phyloP scores from a whole-genome alignment of 1,284 basidiomycete species.

The Lignosus rhinocerotis region DNA sequence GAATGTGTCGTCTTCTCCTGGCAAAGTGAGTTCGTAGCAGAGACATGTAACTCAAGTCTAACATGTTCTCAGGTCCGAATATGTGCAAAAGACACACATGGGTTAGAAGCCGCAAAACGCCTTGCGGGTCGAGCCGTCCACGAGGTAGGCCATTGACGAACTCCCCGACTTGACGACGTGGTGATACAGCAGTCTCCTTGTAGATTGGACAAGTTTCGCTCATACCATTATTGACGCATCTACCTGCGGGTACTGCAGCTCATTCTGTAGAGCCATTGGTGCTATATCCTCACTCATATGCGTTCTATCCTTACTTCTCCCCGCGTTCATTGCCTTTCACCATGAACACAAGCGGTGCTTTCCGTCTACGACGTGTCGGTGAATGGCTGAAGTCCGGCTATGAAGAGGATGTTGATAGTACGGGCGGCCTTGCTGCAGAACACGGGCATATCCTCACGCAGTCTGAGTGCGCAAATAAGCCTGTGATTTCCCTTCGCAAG shows the following conservation, averaged over 20 bases:
- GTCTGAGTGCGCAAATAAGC: slow-evolving; percentile 36
- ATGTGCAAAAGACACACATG: slow-evolving; percentile 43
- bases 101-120: slow-evolving; percentile 49
- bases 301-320: slow-evolving; percentile 64
- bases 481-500: neutral
- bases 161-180: neutral
- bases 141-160: slow-evolving; percentile 42
- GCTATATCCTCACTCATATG: slow-evolving; percentile 43
- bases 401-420: slow-evolving; percentile 37
- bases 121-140: slow-evolving; percentile 51
- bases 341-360: slow-evolving; percentile 44
- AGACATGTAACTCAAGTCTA: neutral
- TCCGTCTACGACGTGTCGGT: slow-evolving; percentile 59
- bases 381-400: slow-evolving; percentile 50
- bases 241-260: slow-evolving; percentile 35
- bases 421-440: slow-evolving; percentile 39
- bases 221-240: slow-evolving; percentile 38
- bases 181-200: neutral
- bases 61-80: slow-evolving; percentile 50
- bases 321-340: slow-evolving; percentile 51
- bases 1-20: slow-evolving; percentile 40
- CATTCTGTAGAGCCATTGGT: slow-evolving; percentile 8
- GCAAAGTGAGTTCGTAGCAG: slow-evolving; percentile 41
- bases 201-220: slow-evolving; percentile 27
- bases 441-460: slow-evolving; percentile 36